Conservation (phyloP, 768 basidiomycete species). For the Auricularia auricula-judae region DNA sequence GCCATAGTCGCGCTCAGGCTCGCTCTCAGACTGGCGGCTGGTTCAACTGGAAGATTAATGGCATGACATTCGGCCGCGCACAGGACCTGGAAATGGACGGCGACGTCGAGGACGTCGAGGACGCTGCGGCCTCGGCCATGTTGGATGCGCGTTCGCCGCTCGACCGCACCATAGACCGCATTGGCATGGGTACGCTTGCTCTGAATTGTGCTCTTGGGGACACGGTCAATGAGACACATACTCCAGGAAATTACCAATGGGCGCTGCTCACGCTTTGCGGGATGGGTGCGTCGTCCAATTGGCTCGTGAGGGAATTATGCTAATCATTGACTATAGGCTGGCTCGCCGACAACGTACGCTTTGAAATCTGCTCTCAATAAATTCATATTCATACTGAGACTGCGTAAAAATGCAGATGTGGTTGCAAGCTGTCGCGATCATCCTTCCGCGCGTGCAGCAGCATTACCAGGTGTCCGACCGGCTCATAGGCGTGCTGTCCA, state of each 20-base stretch:
- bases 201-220: background rate
- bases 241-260: slow-evolving; percentile 69
- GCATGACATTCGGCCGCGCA: too few species aligned
- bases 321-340: slow-evolving; percentile 44
- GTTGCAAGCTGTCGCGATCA: slow-evolving; percentile 85
- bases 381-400: too few species aligned
- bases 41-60: too few species aligned
- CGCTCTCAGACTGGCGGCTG: too few species aligned
- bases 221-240: background rate
- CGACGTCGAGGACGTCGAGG: slow-evolving; percentile 13
- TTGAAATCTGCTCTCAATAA: slow-evolving; percentile 1
- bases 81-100: background rate
- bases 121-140: slow-evolving; percentile 12
- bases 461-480: slow-evolving; percentile 56
- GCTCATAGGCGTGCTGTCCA: slow-evolving; percentile 40
- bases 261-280: slow-evolving; percentile 74
- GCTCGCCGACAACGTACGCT: slow-evolving; percentile 82
- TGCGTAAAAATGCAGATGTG: slow-evolving; percentile 54
- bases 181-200: slow-evolving; percentile 63
- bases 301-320: background rate
- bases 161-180: slow-evolving; percentile 80
- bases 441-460: slow-evolving; percentile 90
- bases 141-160: slow-evolving; percentile 29
- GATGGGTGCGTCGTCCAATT: slow-evolving; percentile 45
- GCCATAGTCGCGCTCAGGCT: too few species aligned